A percentile compares a stretch with the other conserved stretches of the same genome.
These are phyloP conservation scores for Mycena epipterygia DNA, from an alignment of 768 basidiomycete species.

Conservation along the genomic window DNA sequence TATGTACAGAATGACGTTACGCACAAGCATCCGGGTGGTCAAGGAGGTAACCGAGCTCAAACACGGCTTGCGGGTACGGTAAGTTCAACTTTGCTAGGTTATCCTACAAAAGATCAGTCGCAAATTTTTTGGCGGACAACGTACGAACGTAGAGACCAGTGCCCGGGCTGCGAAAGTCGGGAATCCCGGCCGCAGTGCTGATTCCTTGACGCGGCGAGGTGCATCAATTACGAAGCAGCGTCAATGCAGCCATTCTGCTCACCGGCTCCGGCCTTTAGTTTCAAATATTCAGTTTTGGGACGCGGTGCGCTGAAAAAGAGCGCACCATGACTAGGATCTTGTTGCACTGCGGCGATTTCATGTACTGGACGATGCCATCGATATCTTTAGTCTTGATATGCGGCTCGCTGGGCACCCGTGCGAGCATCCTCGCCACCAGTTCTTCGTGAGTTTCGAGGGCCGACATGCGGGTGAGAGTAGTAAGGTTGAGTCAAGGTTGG, in stretches of 20 bases:
- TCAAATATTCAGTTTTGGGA: background rate
- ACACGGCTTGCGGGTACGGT: slow-evolving; percentile 10
- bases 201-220: background rate
- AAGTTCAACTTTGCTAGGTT: slow-evolving; percentile 10
- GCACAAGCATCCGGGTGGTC: slow-evolving; percentile 8
- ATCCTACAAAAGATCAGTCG: background rate
- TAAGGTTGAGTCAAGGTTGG: too few relatives aligned
- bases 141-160: slow-evolving; percentile 5
- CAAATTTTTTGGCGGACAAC: background rate
- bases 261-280: slow-evolving; percentile 1
- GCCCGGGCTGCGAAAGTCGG: slow-evolving; percentile 8
- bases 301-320: background rate
- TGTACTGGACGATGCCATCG: slow-evolving; percentile 9
- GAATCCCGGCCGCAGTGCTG: slow-evolving; percentile 7
- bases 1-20: background rate
- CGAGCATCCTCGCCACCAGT: slow-evolving; percentile 9
- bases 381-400: slow-evolving; percentile 8
- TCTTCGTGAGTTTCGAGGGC: slow-evolving; percentile 6
- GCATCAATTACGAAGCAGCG: background rate
- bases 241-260: background rate
- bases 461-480: background rate
- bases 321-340: slow-evolving; percentile 9
- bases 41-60: background rate
- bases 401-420: slow-evolving; percentile 1
- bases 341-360: background rate